Percentiles rank a stretch among this genome's conserved stretches.
These are phyloP conservation scores for Cladosporium velox DNA, from an alignment of 2,329 filamentous ascomycete genomes.

Conservation along the genomic window DNA sequence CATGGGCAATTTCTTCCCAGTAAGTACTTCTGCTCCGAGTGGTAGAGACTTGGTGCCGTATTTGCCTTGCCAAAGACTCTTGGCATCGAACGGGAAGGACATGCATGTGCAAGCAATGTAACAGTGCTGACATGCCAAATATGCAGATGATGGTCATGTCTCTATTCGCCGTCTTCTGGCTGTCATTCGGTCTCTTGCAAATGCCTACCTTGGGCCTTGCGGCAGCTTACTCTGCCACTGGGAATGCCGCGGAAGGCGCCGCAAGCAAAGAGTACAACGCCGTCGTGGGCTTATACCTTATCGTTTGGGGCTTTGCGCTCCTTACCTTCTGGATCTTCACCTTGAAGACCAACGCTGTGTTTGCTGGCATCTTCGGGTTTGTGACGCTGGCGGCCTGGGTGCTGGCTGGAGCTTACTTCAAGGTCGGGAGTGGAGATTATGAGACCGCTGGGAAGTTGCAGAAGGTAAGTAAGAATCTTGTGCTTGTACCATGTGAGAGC, in stretches of 20 bases:
- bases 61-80: neutral
- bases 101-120: neutral
- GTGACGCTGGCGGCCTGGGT: conserved; percentile 50
- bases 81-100: neutral
- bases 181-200: conserved; percentile 55
- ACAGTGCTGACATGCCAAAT: neutral
- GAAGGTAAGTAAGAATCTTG: conserved; percentile 41
- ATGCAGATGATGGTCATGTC: conserved; percentile 54
- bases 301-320: neutral
- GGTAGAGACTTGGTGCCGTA: conserved; percentile 27
- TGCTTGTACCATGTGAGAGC: no score
- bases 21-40: conserved; percentile 20
- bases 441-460: conserved; percentile 47
- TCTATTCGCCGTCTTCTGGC: conserved; percentile 56
- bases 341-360: neutral
- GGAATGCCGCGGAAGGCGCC: conserved; percentile 47
- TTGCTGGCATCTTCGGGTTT: conserved; percentile 40
- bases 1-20: neutral
- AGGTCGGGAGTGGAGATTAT: conserved; percentile 48
- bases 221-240: conserved; percentile 45
- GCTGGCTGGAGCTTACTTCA: conserved; percentile 54
- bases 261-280: conserved; percentile 51
- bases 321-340: neutral
- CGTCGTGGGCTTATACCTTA: conserved; percentile 44
- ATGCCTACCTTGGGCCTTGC: conserved; percentile 53